phyloP scores from a whole-genome alignment of 2,329 filamentous ascomycete genomes.

The Arthrobotrys iridis region DNA sequence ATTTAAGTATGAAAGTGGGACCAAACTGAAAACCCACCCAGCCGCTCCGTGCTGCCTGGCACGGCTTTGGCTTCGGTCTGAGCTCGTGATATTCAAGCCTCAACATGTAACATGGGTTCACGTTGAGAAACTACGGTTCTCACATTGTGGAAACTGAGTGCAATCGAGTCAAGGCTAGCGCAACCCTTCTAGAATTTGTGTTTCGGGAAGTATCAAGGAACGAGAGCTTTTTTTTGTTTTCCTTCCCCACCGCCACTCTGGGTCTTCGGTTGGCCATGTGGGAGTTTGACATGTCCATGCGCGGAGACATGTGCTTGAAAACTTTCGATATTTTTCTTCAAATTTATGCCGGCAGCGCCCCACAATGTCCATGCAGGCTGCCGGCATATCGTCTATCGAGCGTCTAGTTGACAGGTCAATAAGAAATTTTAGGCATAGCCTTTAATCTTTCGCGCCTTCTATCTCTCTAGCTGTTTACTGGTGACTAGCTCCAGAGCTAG shows the following conservation, averaged over 20 bases:
- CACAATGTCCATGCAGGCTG: slow-evolving; percentile 13
- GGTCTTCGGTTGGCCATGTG: slow-evolving; percentile 38
- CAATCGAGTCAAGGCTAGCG: too few species aligned
- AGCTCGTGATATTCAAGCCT: slow-evolving; percentile 9
- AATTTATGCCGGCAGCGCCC: slow-evolving; percentile 30
- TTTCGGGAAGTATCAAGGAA: slow-evolving; percentile 15
- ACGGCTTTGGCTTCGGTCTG: slow-evolving; percentile 28
- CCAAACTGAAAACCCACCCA: slow-evolving; percentile 7
- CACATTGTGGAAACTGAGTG: slow-evolving; percentile 37
- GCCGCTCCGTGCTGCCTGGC: slow-evolving; percentile 41
- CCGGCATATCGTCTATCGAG: neutral
- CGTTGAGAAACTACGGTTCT: slow-evolving; percentile 8
- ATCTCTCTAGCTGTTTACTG: neutral
- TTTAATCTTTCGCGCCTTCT: neutral
- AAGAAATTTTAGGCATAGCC: neutral
- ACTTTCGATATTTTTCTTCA: slow-evolving; percentile 4
- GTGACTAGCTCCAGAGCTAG: neutral
- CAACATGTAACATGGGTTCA: slow-evolving; percentile 8
- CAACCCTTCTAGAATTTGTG: slow-evolving; percentile 49
- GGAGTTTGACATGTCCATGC: slow-evolving; percentile 32
- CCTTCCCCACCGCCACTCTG: neutral
- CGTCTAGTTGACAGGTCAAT: neutral
- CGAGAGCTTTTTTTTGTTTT: neutral
- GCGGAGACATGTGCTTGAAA: neutral
- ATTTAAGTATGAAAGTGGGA: slow-evolving; percentile 45